Percentiles rank a stretch among this genome's conserved stretches.
Conservation (phyloP, 2,329 filamentous ascomycete genomes). For the Chaetomium sp. region DNA sequence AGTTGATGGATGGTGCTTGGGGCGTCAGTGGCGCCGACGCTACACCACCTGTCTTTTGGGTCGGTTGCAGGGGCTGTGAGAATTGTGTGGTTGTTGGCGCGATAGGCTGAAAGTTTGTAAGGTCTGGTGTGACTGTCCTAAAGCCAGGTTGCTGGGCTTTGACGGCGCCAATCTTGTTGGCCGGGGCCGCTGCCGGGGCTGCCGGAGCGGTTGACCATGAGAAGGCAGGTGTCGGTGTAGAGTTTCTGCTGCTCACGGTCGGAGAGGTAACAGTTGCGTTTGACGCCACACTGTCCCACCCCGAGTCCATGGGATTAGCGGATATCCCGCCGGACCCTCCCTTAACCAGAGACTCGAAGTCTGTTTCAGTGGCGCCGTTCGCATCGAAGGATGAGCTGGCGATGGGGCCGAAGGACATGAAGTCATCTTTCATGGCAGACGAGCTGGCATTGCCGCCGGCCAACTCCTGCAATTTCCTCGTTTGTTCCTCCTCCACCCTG, state of each 20-base stretch:
- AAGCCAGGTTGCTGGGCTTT: conserved; percentile 49
- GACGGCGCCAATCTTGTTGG: conserved; percentile 39
- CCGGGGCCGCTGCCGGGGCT: conserved; percentile 28
- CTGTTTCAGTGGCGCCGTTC: conserved; percentile 62
- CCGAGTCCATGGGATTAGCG: conserved; percentile 47
- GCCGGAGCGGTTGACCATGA: conserved; percentile 62
- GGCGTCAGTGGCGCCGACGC: conserved; percentile 35
- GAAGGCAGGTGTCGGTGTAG: conserved; percentile 55
- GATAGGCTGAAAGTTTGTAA: conserved; percentile 57
- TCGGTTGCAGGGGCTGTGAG: conserved; percentile 60
- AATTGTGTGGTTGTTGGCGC: conserved; percentile 64
- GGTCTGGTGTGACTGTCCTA: conserved; percentile 62
- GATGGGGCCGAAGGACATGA: conserved; percentile 70
- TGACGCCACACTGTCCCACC: conserved; percentile 52
- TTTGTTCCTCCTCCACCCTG: conserved; percentile 86
- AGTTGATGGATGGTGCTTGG: conserved; percentile 50
- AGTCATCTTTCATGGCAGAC: conserved; percentile 61
- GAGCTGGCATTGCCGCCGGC: conserved; percentile 59
- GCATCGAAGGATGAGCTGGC: conserved; percentile 61
- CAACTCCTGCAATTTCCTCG: conserved; percentile 83
- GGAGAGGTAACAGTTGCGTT: conserved; percentile 42
- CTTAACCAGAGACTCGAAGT: conserved; percentile 89
- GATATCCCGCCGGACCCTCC: conserved; percentile 57
- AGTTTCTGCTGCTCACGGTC: conserved; percentile 40
- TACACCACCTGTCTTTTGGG: conserved; percentile 26